A percentile compares a stretch with the other conserved stretches of the same genome.
Conservation (phyloP, 148 eudicot genomes). For the Chenopodium quinoa region DNA sequence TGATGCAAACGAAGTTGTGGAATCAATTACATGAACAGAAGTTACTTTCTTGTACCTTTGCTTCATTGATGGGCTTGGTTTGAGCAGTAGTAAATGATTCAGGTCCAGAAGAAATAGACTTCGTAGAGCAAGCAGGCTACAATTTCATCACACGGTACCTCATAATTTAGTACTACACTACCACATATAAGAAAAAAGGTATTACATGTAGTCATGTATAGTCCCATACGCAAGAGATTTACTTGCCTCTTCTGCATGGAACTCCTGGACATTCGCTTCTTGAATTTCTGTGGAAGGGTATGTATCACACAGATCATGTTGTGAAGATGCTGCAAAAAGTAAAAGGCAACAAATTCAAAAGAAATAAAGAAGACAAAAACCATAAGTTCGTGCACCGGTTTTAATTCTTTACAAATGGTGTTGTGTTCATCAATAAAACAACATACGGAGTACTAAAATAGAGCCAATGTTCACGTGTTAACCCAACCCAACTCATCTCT, state of each 20-base stretch:
- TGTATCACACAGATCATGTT: conserved; percentile 10
- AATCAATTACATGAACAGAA: neutral
- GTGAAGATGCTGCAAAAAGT: neutral
- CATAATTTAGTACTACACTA: neutral
- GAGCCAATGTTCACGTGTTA: neutral
- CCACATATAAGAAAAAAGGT: neutral
- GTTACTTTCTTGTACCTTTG: conserved; percentile 28
- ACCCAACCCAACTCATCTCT: neutral
- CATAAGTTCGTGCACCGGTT: neutral
- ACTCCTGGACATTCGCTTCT: conserved; percentile 6
- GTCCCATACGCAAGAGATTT: conserved; percentile 10
- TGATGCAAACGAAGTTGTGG: neutral
- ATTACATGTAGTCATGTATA: neutral
- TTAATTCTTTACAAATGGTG: neutral
- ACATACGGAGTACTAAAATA: neutral
- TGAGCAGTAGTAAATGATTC: conserved; percentile 31
- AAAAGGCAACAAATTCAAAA: neutral
- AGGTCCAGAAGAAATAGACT: conserved; percentile 28
- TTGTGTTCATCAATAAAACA: neutral
- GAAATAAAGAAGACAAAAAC: neutral
- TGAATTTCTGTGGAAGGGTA: conserved; percentile 4
- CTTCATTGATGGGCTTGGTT: conserved; percentile 18
- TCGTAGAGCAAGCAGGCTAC: conserved; percentile 39
- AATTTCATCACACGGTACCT: neutral
- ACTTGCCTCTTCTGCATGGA: conserved; percentile 35